Percentiles rank a stretch among this genome's conserved stretches.
Evolutionary conservation across 2,329 filamentous ascomycete species (phyloP).

Genomic region (Chrysosporium keratinophilum): DNA sequence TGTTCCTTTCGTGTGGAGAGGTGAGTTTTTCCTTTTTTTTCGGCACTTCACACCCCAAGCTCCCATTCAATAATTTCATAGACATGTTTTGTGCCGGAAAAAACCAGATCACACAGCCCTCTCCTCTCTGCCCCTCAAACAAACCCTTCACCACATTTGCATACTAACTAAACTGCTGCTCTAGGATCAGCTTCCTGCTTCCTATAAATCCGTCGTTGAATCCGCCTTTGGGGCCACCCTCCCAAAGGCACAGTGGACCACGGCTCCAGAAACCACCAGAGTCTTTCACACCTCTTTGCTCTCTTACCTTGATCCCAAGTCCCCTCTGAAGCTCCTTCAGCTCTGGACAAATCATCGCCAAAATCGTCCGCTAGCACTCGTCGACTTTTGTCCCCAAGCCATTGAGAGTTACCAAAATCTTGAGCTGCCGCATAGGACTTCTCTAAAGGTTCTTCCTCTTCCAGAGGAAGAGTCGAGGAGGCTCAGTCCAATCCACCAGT

Average conservation of each 20-base stretch:
- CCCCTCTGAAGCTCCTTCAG: conserved; percentile 12
- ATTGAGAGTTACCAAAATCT: conserved; percentile 49
- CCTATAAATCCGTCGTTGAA: conserved; percentile 9
- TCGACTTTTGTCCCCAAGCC: conserved; percentile 24
- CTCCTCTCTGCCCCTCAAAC: not conserved
- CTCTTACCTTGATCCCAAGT: conserved; percentile 1
- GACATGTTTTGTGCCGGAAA: not conserved
- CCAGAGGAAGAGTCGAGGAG: conserved; percentile 98
- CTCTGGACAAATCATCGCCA: conserved; percentile 6
- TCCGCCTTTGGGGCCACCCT: conserved; percentile 30
- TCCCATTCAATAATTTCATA: not conserved
- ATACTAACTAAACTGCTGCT: not conserved
- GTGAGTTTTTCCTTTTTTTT: conserved; percentile 1
- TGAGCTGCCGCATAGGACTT: conserved; percentile 99
- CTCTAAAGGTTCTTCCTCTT: conserved; percentile 98
- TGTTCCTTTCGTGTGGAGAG: conserved; percentile 4
- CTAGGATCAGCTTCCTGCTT: not conserved
- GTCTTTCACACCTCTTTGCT: conserved; percentile 8
- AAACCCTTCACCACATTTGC: not conserved
- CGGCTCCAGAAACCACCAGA: conserved; percentile 30
- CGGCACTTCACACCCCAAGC: not conserved
- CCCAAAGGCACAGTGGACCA: conserved; percentile 33
- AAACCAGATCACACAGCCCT: not conserved
- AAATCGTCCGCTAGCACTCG: conserved; percentile 2
- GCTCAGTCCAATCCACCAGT: conserved; percentile 85